Conservation (phyloP, 2,329 filamentous ascomycete genomes). For the Basipetospora chlamydospora region DNA sequence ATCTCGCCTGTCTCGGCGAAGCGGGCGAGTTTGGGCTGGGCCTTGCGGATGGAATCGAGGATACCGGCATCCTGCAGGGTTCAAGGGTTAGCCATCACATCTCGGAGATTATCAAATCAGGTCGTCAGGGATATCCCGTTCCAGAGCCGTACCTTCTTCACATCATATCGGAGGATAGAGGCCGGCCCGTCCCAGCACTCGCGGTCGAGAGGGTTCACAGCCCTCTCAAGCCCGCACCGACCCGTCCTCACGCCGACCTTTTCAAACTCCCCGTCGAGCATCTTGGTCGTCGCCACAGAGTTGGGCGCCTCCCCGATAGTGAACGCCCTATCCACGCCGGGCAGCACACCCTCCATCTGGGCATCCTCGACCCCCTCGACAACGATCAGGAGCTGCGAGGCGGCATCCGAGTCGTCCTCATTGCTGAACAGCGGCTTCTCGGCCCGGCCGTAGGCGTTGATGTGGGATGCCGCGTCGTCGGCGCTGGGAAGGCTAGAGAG, state of each 20-base stretch:
- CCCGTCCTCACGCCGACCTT: slow-evolving; percentile 19
- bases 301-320: slow-evolving; percentile 31
- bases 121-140: no score
- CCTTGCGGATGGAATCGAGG: slow-evolving; percentile 27
- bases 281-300: slow-evolving; percentile 23
- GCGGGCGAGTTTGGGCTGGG: slow-evolving; percentile 27
- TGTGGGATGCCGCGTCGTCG: slow-evolving; percentile 36
- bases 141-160: slow-evolving; percentile 26
- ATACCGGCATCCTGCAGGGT: slow-evolving; percentile 21
- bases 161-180: slow-evolving; percentile 28
- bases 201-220: slow-evolving; percentile 26
- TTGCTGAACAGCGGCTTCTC: slow-evolving; percentile 35
- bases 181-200: slow-evolving; percentile 30
- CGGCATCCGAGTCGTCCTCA: slow-evolving; percentile 16
- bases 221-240: slow-evolving; percentile 22
- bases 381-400: slow-evolving; percentile 43
- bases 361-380: slow-evolving; percentile 39
- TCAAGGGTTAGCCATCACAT: background rate
- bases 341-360: slow-evolving; percentile 29
- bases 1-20: slow-evolving; percentile 34
- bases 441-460: slow-evolving; percentile 46
- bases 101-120: no score
- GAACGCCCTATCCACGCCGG: slow-evolving; percentile 27
- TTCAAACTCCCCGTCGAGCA: slow-evolving; percentile 27
- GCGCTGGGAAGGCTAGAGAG: slow-evolving; percentile 23